These are phyloP conservation scores for Globisporangium yorkense DNA, from an alignment of 352 stramenopile genomes.

Conservation along the genomic window DNA sequence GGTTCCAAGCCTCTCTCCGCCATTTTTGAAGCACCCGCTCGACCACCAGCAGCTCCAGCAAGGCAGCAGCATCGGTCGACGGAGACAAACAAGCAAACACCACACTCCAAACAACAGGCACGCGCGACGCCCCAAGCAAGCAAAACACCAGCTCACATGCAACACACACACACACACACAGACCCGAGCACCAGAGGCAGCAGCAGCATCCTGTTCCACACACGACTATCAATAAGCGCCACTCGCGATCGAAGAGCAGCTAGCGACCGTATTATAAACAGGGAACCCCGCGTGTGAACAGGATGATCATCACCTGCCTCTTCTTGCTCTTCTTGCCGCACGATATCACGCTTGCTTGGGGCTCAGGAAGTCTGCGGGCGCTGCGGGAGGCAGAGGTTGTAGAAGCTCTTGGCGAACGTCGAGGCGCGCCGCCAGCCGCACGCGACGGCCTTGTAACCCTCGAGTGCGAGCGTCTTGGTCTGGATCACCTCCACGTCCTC, in stretches of 20 bases:
- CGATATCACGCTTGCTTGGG: too few relatives aligned
- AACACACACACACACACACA: too few relatives aligned
- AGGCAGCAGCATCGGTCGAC: background rate
- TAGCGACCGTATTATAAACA: too few relatives aligned
- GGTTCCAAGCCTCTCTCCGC: background rate
- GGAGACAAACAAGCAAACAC: background rate
- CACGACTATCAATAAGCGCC: too few relatives aligned
- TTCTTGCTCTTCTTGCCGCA: too few relatives aligned
- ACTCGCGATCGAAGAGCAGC: too few relatives aligned
- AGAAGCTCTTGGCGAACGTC: slow-evolving; percentile 63
- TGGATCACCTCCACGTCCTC: slow-evolving; percentile 72
- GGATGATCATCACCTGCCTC: too few relatives aligned
- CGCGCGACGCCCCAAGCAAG: background rate
- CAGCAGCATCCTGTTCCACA: too few relatives aligned
- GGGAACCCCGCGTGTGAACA: too few relatives aligned
- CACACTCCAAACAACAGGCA: background rate
- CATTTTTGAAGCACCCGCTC: background rate
- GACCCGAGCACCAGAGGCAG: too few relatives aligned
- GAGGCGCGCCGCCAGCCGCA: slow-evolving; percentile 61
- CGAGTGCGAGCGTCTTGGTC: slow-evolving; percentile 59
- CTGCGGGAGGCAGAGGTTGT: slow-evolving; percentile 75
- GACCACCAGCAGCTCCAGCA: background rate
- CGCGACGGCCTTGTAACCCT: slow-evolving; percentile 72
- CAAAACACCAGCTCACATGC: too few relatives aligned
- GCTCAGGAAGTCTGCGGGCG: slow-evolving; percentile 1